Evolutionary conservation across 208 protist species (phyloP), one percentile per base, ranked within the genome.

Genomic region (Trypanosoma scelopori): DNA sequence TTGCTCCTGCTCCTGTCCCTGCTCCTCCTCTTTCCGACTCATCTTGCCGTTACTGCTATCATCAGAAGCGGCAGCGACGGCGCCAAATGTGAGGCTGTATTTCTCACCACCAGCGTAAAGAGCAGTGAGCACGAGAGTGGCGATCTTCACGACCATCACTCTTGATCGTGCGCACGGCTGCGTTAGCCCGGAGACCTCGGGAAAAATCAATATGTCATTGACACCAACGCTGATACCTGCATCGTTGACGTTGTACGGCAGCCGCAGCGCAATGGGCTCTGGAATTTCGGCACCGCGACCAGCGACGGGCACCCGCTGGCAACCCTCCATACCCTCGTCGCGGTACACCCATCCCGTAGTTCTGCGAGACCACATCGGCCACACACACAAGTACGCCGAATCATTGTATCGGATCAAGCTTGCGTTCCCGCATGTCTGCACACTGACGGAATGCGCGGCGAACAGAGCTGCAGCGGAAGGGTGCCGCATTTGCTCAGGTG

Each of bases 341-440:
- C 80, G 84, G 65, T 81, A 89, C 15, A 49, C 56, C 89, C 89
- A 95, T 20, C 84, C 77, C 1, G 52, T 50, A 3, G 71, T 75
- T 12, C 20, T 46, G 27, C 67, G 61, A 60, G 78, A 69, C 82
- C 85, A 91, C n/a, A 69, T 56, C 0, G 89, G 84, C 20, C 91
- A 74, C 20, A 83, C 84, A 13, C 91, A 59, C 15, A 95, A 13
- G 53, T 78, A 94, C 3, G 72, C 69, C 3, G 22, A 58, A 39
- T 78, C 72, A 51, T 69, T 78, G 53, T 72, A 83, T n/a, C 84
- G 81, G 7, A 90, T 56, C 0, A 95, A 69, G 25, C 69, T 85
- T 18, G 89, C 50, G 71, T 95, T 92, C 23, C 65, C 67, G 22
- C 64, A 62, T 39, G 62, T 57, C 32, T 57, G 61, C 46, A 89